Evolutionary conservation across 768 basidiomycete genomes (phyloP).

Genomic region (Chalciporus sphaerocephalus): DNA sequence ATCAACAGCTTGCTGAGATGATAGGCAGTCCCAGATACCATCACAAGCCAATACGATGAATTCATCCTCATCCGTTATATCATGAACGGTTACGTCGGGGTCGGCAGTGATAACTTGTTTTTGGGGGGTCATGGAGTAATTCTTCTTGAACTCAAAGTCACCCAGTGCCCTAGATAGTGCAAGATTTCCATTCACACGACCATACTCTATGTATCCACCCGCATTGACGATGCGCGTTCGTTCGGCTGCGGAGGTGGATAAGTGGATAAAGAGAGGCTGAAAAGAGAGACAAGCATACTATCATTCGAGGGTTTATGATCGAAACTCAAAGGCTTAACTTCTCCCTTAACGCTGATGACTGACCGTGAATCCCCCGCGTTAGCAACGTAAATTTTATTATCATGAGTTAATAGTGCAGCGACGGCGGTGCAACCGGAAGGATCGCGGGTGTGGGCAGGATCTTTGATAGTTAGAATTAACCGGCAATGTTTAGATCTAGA

Average conservation of each 20-base stretch:
- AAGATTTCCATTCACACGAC: constrained; percentile 96
- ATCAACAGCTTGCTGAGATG: constrained; percentile 89
- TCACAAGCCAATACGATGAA: constrained; percentile 97
- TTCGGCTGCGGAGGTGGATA: constrained; percentile 52
- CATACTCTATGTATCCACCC: constrained; percentile 94
- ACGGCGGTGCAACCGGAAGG: constrained; percentile 97
- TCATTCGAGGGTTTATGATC: constrained; percentile 95
- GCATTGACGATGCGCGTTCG: constrained; percentile 81
- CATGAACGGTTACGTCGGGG: constrained; percentile 84
- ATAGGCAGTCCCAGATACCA: constrained; percentile 98
- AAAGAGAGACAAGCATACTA: constrained; percentile 43
- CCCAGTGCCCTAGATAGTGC: constrained; percentile 93
- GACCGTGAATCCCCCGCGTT: constrained; percentile 97
- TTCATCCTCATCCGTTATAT: constrained; percentile 85
- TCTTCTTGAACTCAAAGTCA: constrained; percentile 99
- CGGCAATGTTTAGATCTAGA: neutral
- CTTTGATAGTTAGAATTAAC: constrained; percentile 36
- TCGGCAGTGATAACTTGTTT: constrained; percentile 92
- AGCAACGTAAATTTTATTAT: constrained; percentile 78
- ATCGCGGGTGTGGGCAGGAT: constrained; percentile 82
- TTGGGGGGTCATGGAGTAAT: constrained; percentile 73
- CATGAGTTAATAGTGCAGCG: constrained; percentile 74
- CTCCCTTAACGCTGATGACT: constrained; percentile 79
- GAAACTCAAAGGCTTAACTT: constrained; percentile 82
- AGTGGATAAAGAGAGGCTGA: neutral